Conservation (phyloP, 208 protist genomes). For the Endotrypanum monterogeii region DNA sequence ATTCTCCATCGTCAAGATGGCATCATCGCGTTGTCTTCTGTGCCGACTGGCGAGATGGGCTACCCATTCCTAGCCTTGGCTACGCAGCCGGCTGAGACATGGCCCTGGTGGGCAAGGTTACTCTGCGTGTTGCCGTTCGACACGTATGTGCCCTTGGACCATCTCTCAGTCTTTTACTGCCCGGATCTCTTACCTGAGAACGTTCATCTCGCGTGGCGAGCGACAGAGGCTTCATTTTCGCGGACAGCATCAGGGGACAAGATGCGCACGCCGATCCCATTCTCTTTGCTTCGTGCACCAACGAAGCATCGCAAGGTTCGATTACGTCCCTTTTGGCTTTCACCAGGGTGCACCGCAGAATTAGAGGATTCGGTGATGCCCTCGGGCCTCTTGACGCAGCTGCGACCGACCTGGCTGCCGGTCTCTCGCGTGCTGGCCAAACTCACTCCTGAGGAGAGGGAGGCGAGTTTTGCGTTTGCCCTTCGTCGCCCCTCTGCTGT, state of each 20-base stretch:
- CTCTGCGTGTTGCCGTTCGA: slow-evolving; percentile 31
- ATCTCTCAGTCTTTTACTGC: background rate
- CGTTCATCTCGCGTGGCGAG: slow-evolving; percentile 11
- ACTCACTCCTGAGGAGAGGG: slow-evolving; percentile 18
- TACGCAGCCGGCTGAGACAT: slow-evolving; percentile 19
- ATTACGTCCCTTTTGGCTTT: slow-evolving; percentile 74
- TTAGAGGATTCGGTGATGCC: slow-evolving; percentile 27
- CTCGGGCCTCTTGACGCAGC: slow-evolving; percentile 24
- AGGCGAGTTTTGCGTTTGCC: slow-evolving; percentile 19
- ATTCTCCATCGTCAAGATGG: background rate
- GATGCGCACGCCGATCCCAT: slow-evolving; percentile 14
- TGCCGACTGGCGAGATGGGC: slow-evolving; percentile 17
- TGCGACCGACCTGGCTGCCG: slow-evolving; percentile 65
- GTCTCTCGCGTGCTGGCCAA: slow-evolving; percentile 44
- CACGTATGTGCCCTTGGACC: slow-evolving; percentile 14
- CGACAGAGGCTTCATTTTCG: background rate
- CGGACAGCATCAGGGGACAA: background rate
- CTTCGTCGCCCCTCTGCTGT: slow-evolving; percentile 15
- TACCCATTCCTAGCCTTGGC: slow-evolving; percentile 26
- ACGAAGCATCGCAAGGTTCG: slow-evolving; percentile 27
- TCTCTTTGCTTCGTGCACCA: slow-evolving; percentile 22
- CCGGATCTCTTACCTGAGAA: background rate
- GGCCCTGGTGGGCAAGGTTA: slow-evolving; percentile 32
- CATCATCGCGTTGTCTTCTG: slow-evolving; percentile 13
- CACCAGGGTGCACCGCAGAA: slow-evolving; percentile 58